Conservation (phyloP, 1,139 yeast genomes). For the Hyphopichia burtonii region DNA sequence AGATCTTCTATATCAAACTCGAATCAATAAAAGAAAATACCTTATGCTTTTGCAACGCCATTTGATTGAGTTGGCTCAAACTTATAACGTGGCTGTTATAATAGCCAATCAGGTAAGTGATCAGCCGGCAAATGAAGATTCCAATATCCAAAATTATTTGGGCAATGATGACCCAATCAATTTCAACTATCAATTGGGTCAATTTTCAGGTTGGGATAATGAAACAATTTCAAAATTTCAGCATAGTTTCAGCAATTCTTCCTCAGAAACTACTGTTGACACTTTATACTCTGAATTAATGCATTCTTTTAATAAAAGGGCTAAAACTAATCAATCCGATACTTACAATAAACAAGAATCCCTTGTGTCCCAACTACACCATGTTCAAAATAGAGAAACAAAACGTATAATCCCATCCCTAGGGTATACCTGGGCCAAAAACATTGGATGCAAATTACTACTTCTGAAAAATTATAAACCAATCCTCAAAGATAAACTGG, state of each 20-base stretch:
- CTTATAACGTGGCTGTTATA: constrained; percentile 58
- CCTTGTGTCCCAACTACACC: not conserved
- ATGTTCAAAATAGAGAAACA: not conserved
- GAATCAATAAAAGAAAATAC: constrained; percentile 40
- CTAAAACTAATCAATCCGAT: not conserved
- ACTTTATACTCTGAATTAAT: not conserved
- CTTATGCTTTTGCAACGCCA: constrained; percentile 46
- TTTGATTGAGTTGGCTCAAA: constrained; percentile 50
- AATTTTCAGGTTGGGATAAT: constrained; percentile 74
- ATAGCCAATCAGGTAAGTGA: constrained; percentile 83
- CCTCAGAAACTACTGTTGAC: not conserved
- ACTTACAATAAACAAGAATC: not conserved
- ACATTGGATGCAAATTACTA: constrained; percentile 30
- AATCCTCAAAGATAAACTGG: constrained; percentile 6
- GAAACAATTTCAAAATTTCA: constrained; percentile 24
- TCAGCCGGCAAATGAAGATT: constrained; percentile 26
- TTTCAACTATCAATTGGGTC: constrained; percentile 69
- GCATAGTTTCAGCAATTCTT: not conserved
- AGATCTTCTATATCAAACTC: constrained; percentile 23
- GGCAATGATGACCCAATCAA: constrained; percentile 40
- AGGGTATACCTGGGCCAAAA: constrained; percentile 42
- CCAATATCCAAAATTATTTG: constrained; percentile 11
- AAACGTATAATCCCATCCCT: constrained; percentile 25
- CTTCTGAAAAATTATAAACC: constrained; percentile 37
- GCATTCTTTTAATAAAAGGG: not conserved